Conservation (phyloP, 176 grass and related monocot genomes). For the Eragrostis curvula region DNA sequence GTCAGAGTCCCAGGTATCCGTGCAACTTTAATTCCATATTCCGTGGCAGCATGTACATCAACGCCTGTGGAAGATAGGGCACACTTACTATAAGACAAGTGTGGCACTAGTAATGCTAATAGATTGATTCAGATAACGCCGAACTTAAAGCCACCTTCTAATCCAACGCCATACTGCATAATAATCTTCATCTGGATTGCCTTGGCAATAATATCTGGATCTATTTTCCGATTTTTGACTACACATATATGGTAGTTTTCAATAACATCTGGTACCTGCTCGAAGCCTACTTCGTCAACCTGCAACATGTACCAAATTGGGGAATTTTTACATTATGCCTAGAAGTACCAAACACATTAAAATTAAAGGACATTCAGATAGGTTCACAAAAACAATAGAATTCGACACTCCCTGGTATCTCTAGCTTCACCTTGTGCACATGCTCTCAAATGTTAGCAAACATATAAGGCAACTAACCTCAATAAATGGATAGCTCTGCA, state of each 20-base stretch:
- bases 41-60: constrained; percentile 79
- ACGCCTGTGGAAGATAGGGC: constrained; percentile 57
- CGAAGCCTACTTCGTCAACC: constrained; percentile 77
- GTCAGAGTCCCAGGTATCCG: constrained; percentile 83
- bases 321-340: neutral
- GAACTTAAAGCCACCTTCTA: constrained; percentile 70
- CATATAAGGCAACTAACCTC: constrained; percentile 51
- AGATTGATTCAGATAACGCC: constrained; percentile 20
- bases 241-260: constrained; percentile 86
- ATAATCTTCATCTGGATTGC: constrained; percentile 88
- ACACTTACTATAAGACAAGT: constrained; percentile 14
- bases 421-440: neutral
- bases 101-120: neutral
- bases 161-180: constrained; percentile 93
- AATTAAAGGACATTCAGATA: neutral
- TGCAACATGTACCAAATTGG: constrained; percentile 41
- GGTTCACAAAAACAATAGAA: neutral
- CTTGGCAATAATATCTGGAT: constrained; percentile 73
- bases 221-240: constrained; percentile 65
- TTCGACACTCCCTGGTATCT: too few relatives aligned
- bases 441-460: neutral
- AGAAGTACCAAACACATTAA: neutral
- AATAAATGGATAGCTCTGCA: constrained; percentile 79
- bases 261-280: constrained; percentile 78
- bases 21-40: constrained; percentile 89